phyloP scores from a whole-genome alignment of 192 early-diverging fungal species.

The Podochytrium sp. region DNA sequence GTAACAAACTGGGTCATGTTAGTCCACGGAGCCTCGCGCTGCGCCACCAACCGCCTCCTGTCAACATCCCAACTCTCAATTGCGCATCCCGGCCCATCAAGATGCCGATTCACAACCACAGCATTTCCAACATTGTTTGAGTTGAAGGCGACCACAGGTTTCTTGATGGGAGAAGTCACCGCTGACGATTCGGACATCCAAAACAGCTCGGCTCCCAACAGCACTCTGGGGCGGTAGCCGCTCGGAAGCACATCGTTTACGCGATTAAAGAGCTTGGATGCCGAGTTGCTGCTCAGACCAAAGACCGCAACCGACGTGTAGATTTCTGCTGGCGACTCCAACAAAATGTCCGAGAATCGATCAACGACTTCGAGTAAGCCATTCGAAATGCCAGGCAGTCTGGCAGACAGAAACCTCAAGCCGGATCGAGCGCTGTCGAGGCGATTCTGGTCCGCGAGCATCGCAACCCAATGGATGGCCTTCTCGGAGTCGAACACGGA shows the following conservation, averaged over 20 bases:
- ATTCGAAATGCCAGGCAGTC: background rate
- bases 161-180: background rate
- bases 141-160: background rate
- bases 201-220: background rate
- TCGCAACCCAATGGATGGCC: constrained; percentile 2
- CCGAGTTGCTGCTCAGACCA: background rate
- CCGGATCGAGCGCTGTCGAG: background rate
- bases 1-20: too few relatives aligned
- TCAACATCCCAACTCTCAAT: too few relatives aligned
- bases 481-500: background rate
- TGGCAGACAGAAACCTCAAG: background rate
- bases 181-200: background rate
- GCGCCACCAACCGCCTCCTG: too few relatives aligned
- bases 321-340: background rate
- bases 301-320: constrained; percentile 12
- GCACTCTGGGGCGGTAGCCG: background rate
- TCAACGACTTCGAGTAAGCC: background rate
- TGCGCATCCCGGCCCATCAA: too few relatives aligned
- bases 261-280: background rate
- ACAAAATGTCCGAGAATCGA: constrained; percentile 11
- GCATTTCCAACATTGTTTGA: too few relatives aligned
- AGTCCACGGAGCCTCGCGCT: too few relatives aligned
- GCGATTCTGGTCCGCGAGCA: background rate
- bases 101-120: too few relatives aligned
- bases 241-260: background rate